A percentile compares a stretch with the other conserved stretches of the same genome.
phyloP scores from a whole-genome alignment of 495 filamentous ascomycete species.

The Lasiosphaeria hispida region DNA sequence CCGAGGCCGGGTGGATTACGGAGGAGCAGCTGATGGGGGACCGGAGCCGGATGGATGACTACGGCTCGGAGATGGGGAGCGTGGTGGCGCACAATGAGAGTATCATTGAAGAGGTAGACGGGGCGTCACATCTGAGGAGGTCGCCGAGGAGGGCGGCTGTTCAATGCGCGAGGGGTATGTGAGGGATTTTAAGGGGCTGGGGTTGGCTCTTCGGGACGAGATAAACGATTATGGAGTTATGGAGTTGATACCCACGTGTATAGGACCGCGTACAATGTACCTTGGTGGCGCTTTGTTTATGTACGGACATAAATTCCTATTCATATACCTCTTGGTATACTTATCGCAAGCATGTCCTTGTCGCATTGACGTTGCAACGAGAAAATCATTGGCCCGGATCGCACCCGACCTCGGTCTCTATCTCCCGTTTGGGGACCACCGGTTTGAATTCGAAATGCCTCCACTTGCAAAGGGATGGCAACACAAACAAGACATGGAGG shows the following conservation, averaged over 20 bases:
- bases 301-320: too few relatives aligned
- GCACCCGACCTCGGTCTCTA: too few relatives aligned
- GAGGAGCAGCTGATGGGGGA: conserved; percentile 43
- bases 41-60: conserved; percentile 27
- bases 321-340: too few relatives aligned
- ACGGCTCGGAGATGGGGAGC: conserved; percentile 26
- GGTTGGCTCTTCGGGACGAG: neutral
- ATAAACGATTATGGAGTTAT: too few relatives aligned
- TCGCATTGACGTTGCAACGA: too few relatives aligned
- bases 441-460: too few relatives aligned
- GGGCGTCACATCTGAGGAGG: conserved; percentile 7
- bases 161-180: neutral
- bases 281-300: neutral
- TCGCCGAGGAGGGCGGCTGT: conserved; percentile 4
- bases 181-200: neutral
- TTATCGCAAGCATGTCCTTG: too few relatives aligned
- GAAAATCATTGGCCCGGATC: too few relatives aligned
- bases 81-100: conserved; percentile 16
- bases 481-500: neutral
- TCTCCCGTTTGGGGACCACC: too few relatives aligned
- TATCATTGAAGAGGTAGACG: conserved; percentile 2
- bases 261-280: neutral
- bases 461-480: neutral
- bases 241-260: neutral
- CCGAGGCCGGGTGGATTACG: conserved; percentile 45